Percentiles rank a stretch among this genome's conserved stretches.
phyloP scores from a whole-genome alignment of 345 rosid genomes.

The Laguncularia racemosa region DNA sequence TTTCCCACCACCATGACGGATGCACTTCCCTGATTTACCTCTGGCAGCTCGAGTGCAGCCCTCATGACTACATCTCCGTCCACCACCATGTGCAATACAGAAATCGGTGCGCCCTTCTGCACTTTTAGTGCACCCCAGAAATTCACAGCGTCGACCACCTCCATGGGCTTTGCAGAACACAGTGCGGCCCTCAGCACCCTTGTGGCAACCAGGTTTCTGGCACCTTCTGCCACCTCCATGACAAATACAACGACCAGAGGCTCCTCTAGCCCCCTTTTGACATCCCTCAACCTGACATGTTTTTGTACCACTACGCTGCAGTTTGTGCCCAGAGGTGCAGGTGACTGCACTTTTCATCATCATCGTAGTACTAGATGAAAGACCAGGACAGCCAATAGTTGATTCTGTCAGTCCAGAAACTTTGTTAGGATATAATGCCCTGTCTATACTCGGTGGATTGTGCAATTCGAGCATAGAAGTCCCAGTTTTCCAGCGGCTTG shows the following conservation, averaged over 20 bases:
- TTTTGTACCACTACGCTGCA: conserved; percentile 50
- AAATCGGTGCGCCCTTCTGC: conserved; percentile 97
- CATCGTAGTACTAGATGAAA: conserved; percentile 46
- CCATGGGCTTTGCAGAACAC: conserved; percentile 98
- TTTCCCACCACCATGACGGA: conserved; percentile 97
- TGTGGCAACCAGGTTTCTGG: conserved; percentile 78
- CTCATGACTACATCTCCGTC: conserved; percentile 76
- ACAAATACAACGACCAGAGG: conserved; percentile 91
- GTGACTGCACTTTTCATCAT: conserved; percentile 72
- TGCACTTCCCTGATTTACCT: conserved; percentile 92
- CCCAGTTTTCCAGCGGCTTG: conserved; percentile 35
- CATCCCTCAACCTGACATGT: conserved; percentile 90
- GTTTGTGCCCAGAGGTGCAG: conserved; percentile 63
- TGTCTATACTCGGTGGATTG: conserved; percentile 27
- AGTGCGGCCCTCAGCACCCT: conserved; percentile 98
- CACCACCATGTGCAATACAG: conserved; percentile 98
- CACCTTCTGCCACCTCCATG: conserved; percentile 99
- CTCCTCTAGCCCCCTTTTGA: conserved; percentile 98
- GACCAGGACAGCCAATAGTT: conserved; percentile 34
- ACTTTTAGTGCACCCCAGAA: conserved; percentile 94
- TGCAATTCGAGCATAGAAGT: conserved; percentile 27
- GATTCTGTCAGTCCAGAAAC: conserved; percentile 28
- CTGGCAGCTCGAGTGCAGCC: conserved; percentile 91
- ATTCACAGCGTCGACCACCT: conserved; percentile 93
- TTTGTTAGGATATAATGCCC: conserved; percentile 34